Evolutionary conservation across 164 flowering plant genomes (phyloP).

Genomic region (Sextonia rubra): DNA sequence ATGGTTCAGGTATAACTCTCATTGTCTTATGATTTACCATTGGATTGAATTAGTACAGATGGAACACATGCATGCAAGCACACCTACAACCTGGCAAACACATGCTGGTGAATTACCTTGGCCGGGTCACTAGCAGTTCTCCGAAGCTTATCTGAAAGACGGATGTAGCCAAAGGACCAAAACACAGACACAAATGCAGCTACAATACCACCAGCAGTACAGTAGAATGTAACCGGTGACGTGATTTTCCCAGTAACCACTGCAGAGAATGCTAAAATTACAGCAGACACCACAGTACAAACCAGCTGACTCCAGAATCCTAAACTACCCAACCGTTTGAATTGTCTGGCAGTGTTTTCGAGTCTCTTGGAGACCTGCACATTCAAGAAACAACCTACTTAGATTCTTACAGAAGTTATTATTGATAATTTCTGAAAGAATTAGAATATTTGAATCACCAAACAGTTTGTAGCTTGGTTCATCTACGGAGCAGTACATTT

Average conservation of each 20-base stretch:
- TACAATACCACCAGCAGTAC: constrained; percentile 83
- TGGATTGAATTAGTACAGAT: too few relatives aligned
- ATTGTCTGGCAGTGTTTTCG: constrained; percentile 76
- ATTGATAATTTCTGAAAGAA: not conserved
- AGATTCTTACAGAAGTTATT: not conserved
- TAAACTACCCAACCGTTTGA: constrained; percentile 79
- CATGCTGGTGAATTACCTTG: constrained; percentile 50
- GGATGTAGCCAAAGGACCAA: constrained; percentile 92
- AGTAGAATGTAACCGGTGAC: constrained; percentile 82
- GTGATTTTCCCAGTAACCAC: constrained; percentile 71
- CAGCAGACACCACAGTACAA: constrained; percentile 82
- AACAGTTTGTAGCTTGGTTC: not conserved
- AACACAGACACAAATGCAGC: constrained; percentile 94
- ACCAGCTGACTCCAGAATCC: constrained; percentile 98
- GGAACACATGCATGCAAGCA: not conserved
- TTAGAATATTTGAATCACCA: not conserved
- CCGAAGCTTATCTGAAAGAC: constrained; percentile 74
- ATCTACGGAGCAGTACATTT: not conserved
- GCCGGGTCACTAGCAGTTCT: constrained; percentile 81
- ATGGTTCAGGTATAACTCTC: not conserved
- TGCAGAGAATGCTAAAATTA: constrained; percentile 81
- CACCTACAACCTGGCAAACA: not conserved
- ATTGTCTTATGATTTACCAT: too few relatives aligned
- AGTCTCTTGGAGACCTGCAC: constrained; percentile 83
- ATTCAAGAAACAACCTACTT: constrained; percentile 5